Percentiles rank a stretch among this genome's conserved stretches.
These are phyloP conservation scores for Colletotrichum coccodes DNA, from an alignment of 2,329 filamentous ascomycete genomes.

Conservation along the genomic window DNA sequence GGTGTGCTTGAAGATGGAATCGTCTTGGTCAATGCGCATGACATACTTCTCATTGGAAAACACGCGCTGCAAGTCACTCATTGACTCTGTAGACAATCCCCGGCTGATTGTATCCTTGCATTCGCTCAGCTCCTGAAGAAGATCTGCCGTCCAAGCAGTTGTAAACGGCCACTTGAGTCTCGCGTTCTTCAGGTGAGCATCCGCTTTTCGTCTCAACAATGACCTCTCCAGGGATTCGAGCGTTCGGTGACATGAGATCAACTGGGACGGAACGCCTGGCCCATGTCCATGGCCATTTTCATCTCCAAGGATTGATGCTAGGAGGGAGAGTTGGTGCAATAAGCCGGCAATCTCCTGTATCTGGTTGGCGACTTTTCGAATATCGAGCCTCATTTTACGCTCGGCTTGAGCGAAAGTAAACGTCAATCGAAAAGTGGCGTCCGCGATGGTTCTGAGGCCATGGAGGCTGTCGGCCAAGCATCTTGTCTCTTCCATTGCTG, in stretches of 20 bases:
- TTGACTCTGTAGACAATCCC: not conserved
- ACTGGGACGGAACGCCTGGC: not conserved
- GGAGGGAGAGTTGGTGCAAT: not conserved
- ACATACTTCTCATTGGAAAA: not conserved
- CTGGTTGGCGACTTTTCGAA: not conserved
- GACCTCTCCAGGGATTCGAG: not conserved
- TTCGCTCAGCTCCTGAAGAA: not conserved
- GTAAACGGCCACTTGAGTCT: slow-evolving; percentile 10
- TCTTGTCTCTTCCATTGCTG: not conserved
- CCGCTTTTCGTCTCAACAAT: not conserved
- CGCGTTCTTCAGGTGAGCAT: not conserved
- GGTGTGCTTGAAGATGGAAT: not conserved
- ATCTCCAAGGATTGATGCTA: not conserved
- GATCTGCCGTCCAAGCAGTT: not conserved
- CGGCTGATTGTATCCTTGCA: not conserved
- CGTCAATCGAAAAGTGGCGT: not conserved
- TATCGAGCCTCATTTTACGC: not conserved
- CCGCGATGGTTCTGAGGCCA: not conserved
- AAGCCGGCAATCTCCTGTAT: slow-evolving; percentile 2
- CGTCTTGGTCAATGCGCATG: not conserved
- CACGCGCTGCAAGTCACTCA: not conserved
- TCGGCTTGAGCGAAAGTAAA: not conserved
- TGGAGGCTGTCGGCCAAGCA: not conserved
- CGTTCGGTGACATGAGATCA: not conserved
- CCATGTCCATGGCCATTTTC: not conserved